Evolutionary conservation across 306 rosid species (phyloP), one percentile per base, ranked within the genome.

Genomic region (Pyrus pyrifolia): DNA sequence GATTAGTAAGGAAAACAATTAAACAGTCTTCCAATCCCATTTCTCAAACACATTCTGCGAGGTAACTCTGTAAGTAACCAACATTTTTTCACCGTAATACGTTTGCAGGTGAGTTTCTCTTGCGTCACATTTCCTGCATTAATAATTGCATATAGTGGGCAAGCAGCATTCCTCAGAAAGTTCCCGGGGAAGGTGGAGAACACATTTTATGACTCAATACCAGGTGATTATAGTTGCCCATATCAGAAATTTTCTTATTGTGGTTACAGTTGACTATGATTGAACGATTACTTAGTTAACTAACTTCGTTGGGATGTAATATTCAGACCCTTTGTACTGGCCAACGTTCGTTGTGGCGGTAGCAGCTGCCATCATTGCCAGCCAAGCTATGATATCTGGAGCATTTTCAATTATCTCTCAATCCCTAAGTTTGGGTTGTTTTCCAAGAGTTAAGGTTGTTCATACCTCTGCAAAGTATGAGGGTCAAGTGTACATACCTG

Each of bases 371-470:
- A 89, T 93, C 33, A 91, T 93, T 52, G 97, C 97, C 6, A 91
- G 97, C 71, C 97, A 93, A 59, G 97, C 98, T 60, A 93, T 93
- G 98, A 91, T 93, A 67, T 81, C 98, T 1, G 98, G 98, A 76
- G 85, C 98, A 30, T 93, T 93, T 73, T 76, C 96, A 6, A 93
- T 93, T 10, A 85, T 93, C 46, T 63, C 90, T 4, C 98, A 91
- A 58, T 92, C 91, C 3, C 81, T 91, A 3, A 87, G 81, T 82
- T 71, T 91, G 12, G 97, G 97, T 49, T 91, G 97, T 77, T 93
- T 93, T 77, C 97, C 98, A 4, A 80, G 89, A 75, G 87, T 93
- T n/a, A 89, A 84, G 81, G 89, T 93, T n/a, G 77, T 91, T 33
- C 93, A 93, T 68, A 93, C 98, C 67, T 93, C 98, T 15, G 35